Percentiles rank a stretch among this genome's conserved stretches.
These are phyloP conservation scores for Septoria petroselini DNA, from an alignment of 2,329 filamentous ascomycete genomes.

Conservation along the genomic window DNA sequence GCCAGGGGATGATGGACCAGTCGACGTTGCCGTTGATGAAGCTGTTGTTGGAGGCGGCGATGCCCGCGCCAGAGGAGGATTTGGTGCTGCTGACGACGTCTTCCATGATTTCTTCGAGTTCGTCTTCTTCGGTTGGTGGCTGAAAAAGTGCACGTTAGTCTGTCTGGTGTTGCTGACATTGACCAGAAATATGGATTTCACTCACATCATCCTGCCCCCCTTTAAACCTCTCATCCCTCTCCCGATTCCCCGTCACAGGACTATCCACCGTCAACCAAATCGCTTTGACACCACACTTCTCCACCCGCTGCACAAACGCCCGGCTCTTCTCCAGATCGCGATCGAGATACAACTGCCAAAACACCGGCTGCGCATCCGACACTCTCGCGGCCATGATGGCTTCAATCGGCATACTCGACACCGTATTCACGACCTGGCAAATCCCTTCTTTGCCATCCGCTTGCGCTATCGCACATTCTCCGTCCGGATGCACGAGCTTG, in stretches of 20 bases:
- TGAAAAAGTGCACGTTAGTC: too few species aligned
- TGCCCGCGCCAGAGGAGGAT: conserved; percentile 18
- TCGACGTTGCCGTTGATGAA: conserved; percentile 31
- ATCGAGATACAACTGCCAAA: conserved; percentile 62
- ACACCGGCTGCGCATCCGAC: conserved; percentile 37
- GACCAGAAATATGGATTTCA: too few species aligned
- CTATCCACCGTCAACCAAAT: conserved; percentile 60
- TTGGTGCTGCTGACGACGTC: conserved; percentile 23
- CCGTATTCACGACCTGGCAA: conserved; percentile 33
- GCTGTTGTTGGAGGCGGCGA: conserved; percentile 29
- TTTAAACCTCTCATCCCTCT: conserved; percentile 44
- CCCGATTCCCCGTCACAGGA: conserved; percentile 56
- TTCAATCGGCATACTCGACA: conserved; percentile 32
- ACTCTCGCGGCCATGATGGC: conserved; percentile 30
- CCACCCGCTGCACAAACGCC: conserved; percentile 48
- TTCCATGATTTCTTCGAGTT: conserved; percentile 26
- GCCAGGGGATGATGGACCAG: conserved; percentile 29
- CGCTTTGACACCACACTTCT: conserved; percentile 49
- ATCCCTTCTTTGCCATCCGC: conserved; percentile 31
- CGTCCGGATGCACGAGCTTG: conserved; percentile 35
- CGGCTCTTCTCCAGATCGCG: conserved; percentile 52
- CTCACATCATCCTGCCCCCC: conserved; percentile 37
- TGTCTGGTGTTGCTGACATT: too few species aligned
- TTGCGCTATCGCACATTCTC: conserved; percentile 35
- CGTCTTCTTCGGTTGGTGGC: not conserved